These are phyloP conservation scores for Spathaspora hagerdaliae DNA, from an alignment of 805 yeast genomes.

Conservation along the genomic window DNA sequence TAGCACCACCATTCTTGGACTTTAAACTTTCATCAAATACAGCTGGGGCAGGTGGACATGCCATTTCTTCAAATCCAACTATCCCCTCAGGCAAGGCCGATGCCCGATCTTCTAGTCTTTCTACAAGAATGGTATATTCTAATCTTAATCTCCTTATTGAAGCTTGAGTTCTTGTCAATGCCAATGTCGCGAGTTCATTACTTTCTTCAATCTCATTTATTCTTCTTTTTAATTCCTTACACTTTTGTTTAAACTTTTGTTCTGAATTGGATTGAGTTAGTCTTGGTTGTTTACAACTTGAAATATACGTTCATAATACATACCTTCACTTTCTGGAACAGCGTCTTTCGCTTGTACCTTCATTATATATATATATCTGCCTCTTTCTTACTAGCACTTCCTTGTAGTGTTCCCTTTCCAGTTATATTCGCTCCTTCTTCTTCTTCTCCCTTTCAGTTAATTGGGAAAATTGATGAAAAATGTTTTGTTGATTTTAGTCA, in stretches of 20 bases:
- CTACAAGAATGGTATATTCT: constrained; percentile 78
- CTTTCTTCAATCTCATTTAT: constrained; percentile 70
- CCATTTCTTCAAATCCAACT: constrained; percentile 29
- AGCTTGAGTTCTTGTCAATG: constrained; percentile 71
- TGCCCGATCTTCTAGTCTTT: constrained; percentile 65
- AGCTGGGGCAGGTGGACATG: constrained; percentile 38
- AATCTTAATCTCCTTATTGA: constrained; percentile 75
- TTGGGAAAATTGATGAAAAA: too few species aligned
- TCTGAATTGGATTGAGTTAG: constrained; percentile 12
- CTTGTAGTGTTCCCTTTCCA: too few species aligned
- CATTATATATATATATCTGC: not conserved
- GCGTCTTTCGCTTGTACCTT: constrained; percentile 17
- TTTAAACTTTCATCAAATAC: constrained; percentile 29
- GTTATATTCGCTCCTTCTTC: too few species aligned
- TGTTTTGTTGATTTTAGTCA: too few species aligned
- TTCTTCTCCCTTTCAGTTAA: too few species aligned
- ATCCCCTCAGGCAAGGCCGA: constrained; percentile 22
- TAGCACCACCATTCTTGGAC: constrained; percentile 15
- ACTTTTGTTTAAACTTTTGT: constrained; percentile 53
- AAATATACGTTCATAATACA: too few species aligned
- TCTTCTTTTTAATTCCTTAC: constrained; percentile 66
- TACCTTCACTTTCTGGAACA: constrained; percentile 40
- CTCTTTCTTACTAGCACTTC: too few species aligned
- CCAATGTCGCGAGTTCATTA: constrained; percentile 72
- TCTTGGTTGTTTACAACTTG: too few species aligned